Percentiles rank a stretch among this genome's conserved stretches.
These are phyloP conservation scores for Huntiella moniliformis DNA, from an alignment of 2,329 filamentous ascomycete genomes.

Conservation along the genomic window DNA sequence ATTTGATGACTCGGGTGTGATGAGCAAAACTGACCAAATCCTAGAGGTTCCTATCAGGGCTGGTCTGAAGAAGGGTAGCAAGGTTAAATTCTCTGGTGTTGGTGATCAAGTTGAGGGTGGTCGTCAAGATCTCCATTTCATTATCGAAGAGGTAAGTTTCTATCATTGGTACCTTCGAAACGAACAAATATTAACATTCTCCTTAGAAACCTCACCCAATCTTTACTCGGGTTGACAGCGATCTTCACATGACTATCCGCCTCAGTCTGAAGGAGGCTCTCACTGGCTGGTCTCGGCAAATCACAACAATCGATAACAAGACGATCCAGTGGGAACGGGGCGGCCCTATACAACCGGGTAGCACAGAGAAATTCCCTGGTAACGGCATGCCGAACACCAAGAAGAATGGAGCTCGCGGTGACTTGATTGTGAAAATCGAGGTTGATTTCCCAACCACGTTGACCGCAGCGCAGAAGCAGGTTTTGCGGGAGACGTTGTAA, in stretches of 20 bases:
- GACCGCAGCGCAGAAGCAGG: constrained; percentile 59
- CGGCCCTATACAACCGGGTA: constrained; percentile 72
- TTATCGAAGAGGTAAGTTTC: constrained; percentile 68
- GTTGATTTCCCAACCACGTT: constrained; percentile 77
- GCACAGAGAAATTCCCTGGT: constrained; percentile 61
- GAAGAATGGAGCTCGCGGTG: constrained; percentile 65
- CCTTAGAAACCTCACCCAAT: constrained; percentile 69
- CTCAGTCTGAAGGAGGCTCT: constrained; percentile 83
- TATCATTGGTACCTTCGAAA: neutral
- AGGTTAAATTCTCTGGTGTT: constrained; percentile 97
- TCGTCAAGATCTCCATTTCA: constrained; percentile 86
- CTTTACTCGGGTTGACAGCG: constrained; percentile 74
- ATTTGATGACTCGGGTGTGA: constrained; percentile 71
- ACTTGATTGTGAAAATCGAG: constrained; percentile 77
- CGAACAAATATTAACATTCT: constrained; percentile 22
- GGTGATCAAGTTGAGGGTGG: constrained; percentile 94
- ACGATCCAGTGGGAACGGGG: constrained; percentile 60
- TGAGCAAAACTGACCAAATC: constrained; percentile 72
- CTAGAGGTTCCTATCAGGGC: constrained; percentile 91
- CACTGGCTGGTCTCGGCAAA: constrained; percentile 82
- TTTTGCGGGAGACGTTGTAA: constrained; percentile 56
- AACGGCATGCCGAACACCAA: constrained; percentile 93
- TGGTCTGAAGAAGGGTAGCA: constrained; percentile 87
- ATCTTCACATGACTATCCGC: constrained; percentile 60
- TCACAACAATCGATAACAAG: constrained; percentile 83